Evolutionary conservation across 331 rosid genomes (phyloP).

Genomic region (Erythrophleum ivorense): DNA sequence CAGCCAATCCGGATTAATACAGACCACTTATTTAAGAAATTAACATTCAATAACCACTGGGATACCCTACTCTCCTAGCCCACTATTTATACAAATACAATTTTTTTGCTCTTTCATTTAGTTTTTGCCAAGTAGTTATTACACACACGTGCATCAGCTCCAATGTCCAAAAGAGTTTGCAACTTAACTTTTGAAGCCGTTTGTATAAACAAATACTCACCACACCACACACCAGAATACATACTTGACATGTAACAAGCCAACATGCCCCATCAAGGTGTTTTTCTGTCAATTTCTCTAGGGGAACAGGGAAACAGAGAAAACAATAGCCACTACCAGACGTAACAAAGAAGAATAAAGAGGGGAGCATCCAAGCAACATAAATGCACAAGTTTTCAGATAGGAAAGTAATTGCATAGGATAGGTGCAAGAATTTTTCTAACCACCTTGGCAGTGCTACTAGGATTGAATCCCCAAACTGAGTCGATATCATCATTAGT

Average conservation of each 20-base stretch:
- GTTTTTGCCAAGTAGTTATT: neutral
- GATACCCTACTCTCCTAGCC: neutral
- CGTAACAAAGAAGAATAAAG: constrained; percentile 23
- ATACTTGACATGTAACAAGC: neutral
- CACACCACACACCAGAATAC: neutral
- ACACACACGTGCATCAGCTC: neutral
- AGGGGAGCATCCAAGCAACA: constrained; percentile 16
- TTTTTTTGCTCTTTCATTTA: neutral
- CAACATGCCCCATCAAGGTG: neutral
- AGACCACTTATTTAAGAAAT: neutral
- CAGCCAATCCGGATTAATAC: neutral
- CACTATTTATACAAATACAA: neutral
- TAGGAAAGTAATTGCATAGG: constrained; percentile 16
- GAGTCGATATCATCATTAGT: constrained; percentile 84
- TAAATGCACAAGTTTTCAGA: constrained; percentile 8
- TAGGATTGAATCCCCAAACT: constrained; percentile 83
- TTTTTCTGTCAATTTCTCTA: neutral
- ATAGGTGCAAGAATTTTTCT: neutral
- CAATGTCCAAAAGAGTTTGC: neutral
- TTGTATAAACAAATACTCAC: neutral
- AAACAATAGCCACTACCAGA: constrained; percentile 5
- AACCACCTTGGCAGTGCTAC: constrained; percentile 62
- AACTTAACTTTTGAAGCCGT: neutral
- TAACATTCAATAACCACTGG: neutral
- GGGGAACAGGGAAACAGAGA: neutral